phyloP scores from a whole-genome alignment of 345 rosid genomes.

The Lepidium africanum region DNA sequence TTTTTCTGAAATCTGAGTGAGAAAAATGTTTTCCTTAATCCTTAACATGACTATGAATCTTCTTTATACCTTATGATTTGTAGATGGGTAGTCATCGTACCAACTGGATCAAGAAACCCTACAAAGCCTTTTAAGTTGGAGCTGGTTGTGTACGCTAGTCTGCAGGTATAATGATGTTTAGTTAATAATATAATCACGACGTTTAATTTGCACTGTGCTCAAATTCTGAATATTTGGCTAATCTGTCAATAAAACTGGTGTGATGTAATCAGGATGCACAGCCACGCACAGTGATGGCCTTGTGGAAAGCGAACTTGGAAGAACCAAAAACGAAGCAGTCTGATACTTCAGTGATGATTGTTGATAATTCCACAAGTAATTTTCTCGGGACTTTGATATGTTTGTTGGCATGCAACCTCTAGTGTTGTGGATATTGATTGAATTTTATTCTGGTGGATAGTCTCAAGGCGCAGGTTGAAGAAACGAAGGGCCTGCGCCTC shows the following conservation, averaged over 20 bases:
- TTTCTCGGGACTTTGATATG: conserved; percentile 19
- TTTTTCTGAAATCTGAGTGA: background rate
- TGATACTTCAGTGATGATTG: conserved; percentile 75
- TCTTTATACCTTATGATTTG: conserved; percentile 1
- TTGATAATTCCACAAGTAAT: conserved; percentile 68
- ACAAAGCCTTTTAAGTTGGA: conserved; percentile 76
- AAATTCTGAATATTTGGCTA: background rate
- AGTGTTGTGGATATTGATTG: conserved; percentile 31
- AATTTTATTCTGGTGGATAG: conserved; percentile 57
- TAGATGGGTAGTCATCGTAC: conserved; percentile 90
- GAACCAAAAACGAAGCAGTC: conserved; percentile 60
- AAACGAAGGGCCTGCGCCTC: conserved; percentile 42
- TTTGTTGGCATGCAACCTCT: conserved; percentile 13
- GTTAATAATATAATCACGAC: background rate
- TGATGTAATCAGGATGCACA: conserved; percentile 64
- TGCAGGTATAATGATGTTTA: conserved; percentile 44
- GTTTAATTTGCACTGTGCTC: background rate
- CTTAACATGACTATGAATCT: background rate
- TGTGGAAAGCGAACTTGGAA: conserved; percentile 91
- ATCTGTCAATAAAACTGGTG: background rate
- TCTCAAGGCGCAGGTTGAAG: conserved; percentile 69
- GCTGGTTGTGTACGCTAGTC: conserved; percentile 67
- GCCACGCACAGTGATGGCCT: conserved; percentile 64
- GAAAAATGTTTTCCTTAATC: background rate
- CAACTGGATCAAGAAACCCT: conserved; percentile 70